Evolutionary conservation across 2,329 filamentous ascomycete genomes (phyloP), one percentile per base, ranked within the genome.

Genomic region (Fusarium virguliforme): DNA sequence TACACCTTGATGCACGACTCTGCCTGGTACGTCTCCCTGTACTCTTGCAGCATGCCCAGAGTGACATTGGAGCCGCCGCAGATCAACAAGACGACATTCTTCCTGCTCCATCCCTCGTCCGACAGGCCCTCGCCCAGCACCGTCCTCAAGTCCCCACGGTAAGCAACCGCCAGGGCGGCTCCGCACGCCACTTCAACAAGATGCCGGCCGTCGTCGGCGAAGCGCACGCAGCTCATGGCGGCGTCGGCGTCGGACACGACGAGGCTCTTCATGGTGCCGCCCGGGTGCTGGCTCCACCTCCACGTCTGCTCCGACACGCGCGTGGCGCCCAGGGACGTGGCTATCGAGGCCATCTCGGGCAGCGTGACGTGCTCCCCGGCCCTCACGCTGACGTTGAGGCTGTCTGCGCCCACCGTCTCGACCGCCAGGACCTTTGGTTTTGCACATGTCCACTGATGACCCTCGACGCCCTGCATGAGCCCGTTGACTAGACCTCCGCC

Each of bases 171-270:
- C 12, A 97, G 81, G 58, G 91, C 92, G 6, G 95, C 94, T 1
- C 95, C 94, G 79, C 95, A 98, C 0, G 94, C 90, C 37, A 92
- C 85, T 83, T 98, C 95, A 4, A 97, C 93, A 63, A 97, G 84
- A 62, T 95, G 82, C 28, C 92, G 84, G 74, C 95, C 93, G 67
- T 97, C 94, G 71, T 98, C 92, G 9, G 93, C 91, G 68, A 98
- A 90, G 26, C 89, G 85, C 75, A 92, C 90, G 60, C 91, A 92
- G 3, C 91, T 94, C 81, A 91, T 88, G 22, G 93, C 94, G 0
- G 95, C 95, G 76, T 96, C 93, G 4, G 89, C 90, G 56, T 83
- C 82, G 4, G 76, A 75, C 26, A 83, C 80, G 56, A 82, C 79
- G 8, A 81, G 62, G 68, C 81, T 82, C 65, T 78, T 74, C 28